Evolutionary conservation across 2,329 filamentous ascomycete genomes (phyloP), one percentile per base, ranked within the genome.

Genomic region (Albophoma yamanashiensis): DNA sequence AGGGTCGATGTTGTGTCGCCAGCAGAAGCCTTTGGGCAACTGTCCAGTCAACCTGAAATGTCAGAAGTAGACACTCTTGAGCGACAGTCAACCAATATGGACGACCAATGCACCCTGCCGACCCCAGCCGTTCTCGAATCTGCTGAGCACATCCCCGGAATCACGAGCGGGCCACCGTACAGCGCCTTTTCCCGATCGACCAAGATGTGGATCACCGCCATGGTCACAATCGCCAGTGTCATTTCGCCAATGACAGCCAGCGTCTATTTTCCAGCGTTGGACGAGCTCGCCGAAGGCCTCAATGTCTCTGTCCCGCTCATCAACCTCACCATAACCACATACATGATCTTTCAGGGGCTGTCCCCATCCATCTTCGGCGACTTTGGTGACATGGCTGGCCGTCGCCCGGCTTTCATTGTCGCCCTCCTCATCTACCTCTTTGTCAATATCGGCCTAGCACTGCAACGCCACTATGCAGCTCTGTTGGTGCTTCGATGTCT

Each of bases 291-390:
- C 15, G 59, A 68, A 14, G 75, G 77, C 59, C 67, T 79, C 1
- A 60, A 68, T 22, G 75, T 79, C 52, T 72, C 72, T 12, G 64
- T 73, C 11, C 68, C 70, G 11, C 68, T 78, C 40, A 70, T 82
- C 64, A 81, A 81, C 66, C 67, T 82, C 58, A 78, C 78, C 9
- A 67, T 83, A 47, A 86, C 84, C 4, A 83, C 83, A 1, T 87
- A 83, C 67, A 83, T 85, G 82, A 78, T 88, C 59, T 76, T 87
- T 53, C 85, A 88, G 68, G 85, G 79, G 22, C 70, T 89, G 1
- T 78, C 84, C 0, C 86, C 85, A 0, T 82, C 80, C 7, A 68
- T 88, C 15, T 81, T 85, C 55, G 86, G 84, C 4, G 82, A 84
- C 60, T 80, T 88, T 47, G 82, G 82, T 7, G 85, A 89, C 67